Evolutionary conservation across 805 yeast species (phyloP).

Genomic region (Wickerhamiella hasegawae): DNA sequence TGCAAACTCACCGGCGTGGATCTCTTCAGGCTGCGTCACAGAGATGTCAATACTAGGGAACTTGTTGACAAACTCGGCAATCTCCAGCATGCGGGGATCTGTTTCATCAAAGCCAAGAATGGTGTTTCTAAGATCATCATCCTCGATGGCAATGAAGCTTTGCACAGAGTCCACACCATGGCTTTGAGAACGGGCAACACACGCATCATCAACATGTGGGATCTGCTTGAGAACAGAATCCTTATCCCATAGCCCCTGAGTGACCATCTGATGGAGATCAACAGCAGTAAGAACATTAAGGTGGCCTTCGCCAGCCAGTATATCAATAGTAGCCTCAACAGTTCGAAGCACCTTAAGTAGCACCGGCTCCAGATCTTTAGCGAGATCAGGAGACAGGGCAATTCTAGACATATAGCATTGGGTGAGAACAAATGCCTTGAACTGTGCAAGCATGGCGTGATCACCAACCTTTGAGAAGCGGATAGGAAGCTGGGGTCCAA

Average conservation of each 20-base stretch:
- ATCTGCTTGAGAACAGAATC: conserved; percentile 69
- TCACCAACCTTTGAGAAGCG: neutral
- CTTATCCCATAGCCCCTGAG: conserved; percentile 73
- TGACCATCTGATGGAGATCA: conserved; percentile 78
- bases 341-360: conserved; percentile 34
- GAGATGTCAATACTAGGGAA: conserved; percentile 71
- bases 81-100: conserved; percentile 31
- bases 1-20: conserved; percentile 32
- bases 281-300: conserved; percentile 65
- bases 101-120: conserved; percentile 39
- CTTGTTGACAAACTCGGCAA: conserved; percentile 77
- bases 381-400: conserved; percentile 43
- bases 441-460: conserved; percentile 15
- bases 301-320: conserved; percentile 64
- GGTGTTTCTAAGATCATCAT: conserved; percentile 42
- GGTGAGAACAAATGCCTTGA: conserved; percentile 56
- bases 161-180: conserved; percentile 51
- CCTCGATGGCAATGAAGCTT: conserved; percentile 63
- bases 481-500: neutral
- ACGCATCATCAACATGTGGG: conserved; percentile 42
- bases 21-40: conserved; percentile 27
- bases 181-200: conserved; percentile 38
- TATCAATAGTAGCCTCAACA: conserved; percentile 55
- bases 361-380: conserved; percentile 37
- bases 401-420: conserved; percentile 72